Base-by-base conservation (phyloP, 768 basidiomycete species). In the Mycena pura region DNA sequence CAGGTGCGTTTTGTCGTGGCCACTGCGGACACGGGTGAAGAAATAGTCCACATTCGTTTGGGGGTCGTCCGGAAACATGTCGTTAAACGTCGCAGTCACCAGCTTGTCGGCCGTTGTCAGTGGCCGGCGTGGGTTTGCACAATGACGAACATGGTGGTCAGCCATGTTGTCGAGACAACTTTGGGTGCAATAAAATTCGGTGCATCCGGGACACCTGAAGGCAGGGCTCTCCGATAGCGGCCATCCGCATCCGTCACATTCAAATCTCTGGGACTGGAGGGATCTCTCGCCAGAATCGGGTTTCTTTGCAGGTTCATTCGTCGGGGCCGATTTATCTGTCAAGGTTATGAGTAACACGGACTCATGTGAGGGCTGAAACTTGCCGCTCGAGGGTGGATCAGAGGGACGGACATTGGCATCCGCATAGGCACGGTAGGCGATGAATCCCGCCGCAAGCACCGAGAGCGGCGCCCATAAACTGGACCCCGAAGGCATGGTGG, bases 31-130 rank as follows among this genome's bases (percentile, higher is more conserved):
- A 10, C 64, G 58, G 25, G 51, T 47, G 40, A 76, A 75, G 8
- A 72, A 72, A 43, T 68, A 76, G 40, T 74, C 72, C 24, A 52
- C 28, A 19, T 66, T 62, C 13, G 74, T 76, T 36, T 69, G 67
- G 1, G 34, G 22, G 41, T 74, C 60, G 17, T 63, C 56, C 3
- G 74, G 74, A 24, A 73, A 36, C 10, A 61, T 21, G 53, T 72
- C 60, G 2, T 22, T 31, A 28, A 60, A 57, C 6, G 60, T 63
- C 13, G 73, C 72, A 3, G 45, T 45, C 1, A 62, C 52, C 28
- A 76, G 69, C 29, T 63, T 38, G 41, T 73, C 63, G 6, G 64
- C 68, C 7, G 72, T 70, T 28, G 48, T 69, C 28, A 72, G 62
- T 7, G 66, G 58, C 6, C 59, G 41, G 5, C 32, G 45, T 13